Evolutionary conservation across 2,329 filamentous ascomycete species (phyloP).

Genomic region (Xylaria hypoxylon): DNA sequence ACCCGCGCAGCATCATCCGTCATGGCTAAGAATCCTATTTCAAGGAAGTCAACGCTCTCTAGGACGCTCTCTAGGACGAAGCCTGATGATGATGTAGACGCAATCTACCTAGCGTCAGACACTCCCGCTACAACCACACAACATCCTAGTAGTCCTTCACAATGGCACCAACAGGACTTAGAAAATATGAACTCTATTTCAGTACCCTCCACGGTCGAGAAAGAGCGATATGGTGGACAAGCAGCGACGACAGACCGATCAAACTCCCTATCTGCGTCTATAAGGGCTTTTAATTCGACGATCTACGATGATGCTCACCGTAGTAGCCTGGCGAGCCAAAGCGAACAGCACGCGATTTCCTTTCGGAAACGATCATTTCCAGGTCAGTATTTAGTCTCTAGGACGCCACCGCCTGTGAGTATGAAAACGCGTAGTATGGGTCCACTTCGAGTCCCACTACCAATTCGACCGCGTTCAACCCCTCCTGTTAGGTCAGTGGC

Average conservation of each 20-base stretch:
- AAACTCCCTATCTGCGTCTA: constrained; percentile 29
- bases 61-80: constrained; percentile 40
- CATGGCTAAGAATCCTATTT: constrained; percentile 48
- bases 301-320: constrained; percentile 13
- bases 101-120: background rate
- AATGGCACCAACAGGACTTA: background rate
- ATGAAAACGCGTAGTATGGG: constrained; percentile 56
- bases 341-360: constrained; percentile 35
- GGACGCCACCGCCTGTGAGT: constrained; percentile 57
- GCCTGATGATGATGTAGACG: background rate
- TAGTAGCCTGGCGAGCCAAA: constrained; percentile 19
- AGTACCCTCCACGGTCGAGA: constrained; percentile 14
- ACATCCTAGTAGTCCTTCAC: background rate
- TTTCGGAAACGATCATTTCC: constrained; percentile 34
- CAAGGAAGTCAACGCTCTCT: constrained; percentile 50
- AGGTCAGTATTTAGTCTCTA: constrained; percentile 47
- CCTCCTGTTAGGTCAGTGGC: constrained; percentile 44
- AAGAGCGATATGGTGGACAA: background rate
- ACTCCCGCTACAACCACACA: background rate
- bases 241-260: constrained; percentile 14
- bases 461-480: constrained; percentile 54
- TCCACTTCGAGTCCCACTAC: constrained; percentile 51
- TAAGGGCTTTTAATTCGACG: background rate
- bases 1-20: constrained; percentile 48
- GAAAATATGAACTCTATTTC: constrained; percentile 1